Evolutionary conservation across 441 rosid species (phyloP).

Genomic region (Populus hybrid): DNA sequence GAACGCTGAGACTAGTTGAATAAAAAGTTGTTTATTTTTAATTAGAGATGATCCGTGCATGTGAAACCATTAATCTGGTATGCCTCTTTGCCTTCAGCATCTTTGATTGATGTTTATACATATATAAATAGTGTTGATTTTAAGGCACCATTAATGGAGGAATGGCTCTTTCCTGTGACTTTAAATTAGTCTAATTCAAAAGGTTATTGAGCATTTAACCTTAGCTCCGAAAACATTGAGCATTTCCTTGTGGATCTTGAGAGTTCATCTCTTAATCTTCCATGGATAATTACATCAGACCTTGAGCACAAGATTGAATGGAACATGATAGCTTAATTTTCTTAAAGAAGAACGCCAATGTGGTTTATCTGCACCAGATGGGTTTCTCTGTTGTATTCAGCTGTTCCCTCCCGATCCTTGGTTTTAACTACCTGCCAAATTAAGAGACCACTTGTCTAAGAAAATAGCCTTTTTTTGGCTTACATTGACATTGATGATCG

Average conservation of each 20-base stretch:
- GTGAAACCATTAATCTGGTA: neutral
- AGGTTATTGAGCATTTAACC: neutral
- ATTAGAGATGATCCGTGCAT: neutral
- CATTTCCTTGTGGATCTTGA: too few relatives aligned
- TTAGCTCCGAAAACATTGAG: too few relatives aligned
- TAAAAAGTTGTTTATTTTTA: neutral
- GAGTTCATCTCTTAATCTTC: too few relatives aligned
- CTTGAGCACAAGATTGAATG: neutral
- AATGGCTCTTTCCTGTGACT: too few relatives aligned
- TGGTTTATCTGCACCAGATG: neutral
- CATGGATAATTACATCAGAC: too few relatives aligned
- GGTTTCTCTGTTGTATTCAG: neutral
- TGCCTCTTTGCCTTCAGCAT: neutral
- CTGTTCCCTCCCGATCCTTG: neutral
- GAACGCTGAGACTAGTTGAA: neutral
- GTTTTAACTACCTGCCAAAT: neutral
- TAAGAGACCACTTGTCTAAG: too few relatives aligned
- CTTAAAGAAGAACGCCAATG: neutral
- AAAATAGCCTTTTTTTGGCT: neutral
- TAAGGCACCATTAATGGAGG: too few relatives aligned
- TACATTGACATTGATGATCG: neutral
- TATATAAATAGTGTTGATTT: too few relatives aligned
- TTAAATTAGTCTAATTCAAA: too few relatives aligned
- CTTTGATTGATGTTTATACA: neutral
- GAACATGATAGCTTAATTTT: neutral